phyloP scores from a whole-genome alignment of 257 asterid species.

The Capsicum pubescens region DNA sequence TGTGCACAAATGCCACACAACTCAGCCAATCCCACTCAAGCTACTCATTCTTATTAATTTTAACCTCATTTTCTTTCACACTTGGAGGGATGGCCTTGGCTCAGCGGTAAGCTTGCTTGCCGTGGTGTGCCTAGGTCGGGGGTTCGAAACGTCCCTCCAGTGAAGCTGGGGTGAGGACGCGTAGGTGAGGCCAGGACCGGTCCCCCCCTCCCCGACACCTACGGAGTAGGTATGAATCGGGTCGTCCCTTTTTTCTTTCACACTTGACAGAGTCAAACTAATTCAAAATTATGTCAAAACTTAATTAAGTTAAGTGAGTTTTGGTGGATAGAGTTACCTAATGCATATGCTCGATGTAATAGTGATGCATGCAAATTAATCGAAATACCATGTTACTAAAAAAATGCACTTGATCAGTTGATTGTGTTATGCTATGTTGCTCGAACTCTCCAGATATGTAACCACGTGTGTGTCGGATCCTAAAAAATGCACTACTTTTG shows the following conservation, averaged over 20 bases:
- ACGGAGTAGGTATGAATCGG: too few relatives aligned
- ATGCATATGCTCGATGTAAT: not conserved
- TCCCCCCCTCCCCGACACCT: too few relatives aligned
- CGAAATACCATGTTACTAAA: not conserved
- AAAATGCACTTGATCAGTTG: not conserved
- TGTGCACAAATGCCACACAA: slow-evolving; percentile 24
- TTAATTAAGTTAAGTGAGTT: too few relatives aligned
- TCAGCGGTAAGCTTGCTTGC: too few relatives aligned
- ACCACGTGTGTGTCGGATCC: not conserved
- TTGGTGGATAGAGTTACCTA: not conserved
- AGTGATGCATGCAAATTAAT: not conserved
- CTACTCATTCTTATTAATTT: not conserved
- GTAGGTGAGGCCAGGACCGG: too few relatives aligned
- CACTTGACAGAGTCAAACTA: too few relatives aligned
- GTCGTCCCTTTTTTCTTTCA: not conserved
- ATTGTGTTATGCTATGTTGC: not conserved
- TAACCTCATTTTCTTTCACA: not conserved
- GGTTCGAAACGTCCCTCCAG: too few relatives aligned
- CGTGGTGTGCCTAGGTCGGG: too few relatives aligned
- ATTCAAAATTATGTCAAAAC: too few relatives aligned
- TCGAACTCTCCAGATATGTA: not conserved
- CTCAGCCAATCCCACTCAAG: not conserved
- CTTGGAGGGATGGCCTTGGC: too few relatives aligned
- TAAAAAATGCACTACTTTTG: not conserved
- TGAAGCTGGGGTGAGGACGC: too few relatives aligned